These are phyloP conservation scores for Pyrenophora seminiperda DNA, from an alignment of 2,329 filamentous ascomycete species.

Conservation along the genomic window DNA sequence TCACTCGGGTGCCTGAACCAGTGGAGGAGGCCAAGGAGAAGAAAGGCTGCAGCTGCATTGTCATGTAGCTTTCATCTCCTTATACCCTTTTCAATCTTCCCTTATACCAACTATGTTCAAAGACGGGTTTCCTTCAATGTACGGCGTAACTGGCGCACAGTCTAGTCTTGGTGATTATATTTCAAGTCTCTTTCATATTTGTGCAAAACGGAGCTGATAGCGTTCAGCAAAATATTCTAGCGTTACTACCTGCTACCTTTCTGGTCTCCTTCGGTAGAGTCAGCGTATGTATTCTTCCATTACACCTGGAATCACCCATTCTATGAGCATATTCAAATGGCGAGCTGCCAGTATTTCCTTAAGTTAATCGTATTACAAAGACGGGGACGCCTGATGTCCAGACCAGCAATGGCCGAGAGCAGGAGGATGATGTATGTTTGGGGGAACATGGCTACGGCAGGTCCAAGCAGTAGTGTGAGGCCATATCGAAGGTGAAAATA, in stretches of 20 bases:
- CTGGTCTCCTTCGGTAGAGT: not conserved
- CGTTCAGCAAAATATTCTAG: constrained; percentile 42
- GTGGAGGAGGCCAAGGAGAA: constrained; percentile 63
- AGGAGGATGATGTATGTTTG: constrained; percentile 13
- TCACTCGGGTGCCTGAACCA: constrained; percentile 60
- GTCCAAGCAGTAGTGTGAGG: constrained; percentile 20
- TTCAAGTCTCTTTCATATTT: constrained; percentile 17
- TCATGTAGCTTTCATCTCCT: constrained; percentile 63
- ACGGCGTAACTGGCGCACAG: constrained; percentile 31
- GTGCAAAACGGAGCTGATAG: constrained; percentile 34
- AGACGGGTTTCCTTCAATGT: constrained; percentile 34
- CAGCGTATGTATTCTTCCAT: constrained; percentile 9
- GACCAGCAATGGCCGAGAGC: constrained; percentile 17
- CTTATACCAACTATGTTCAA: constrained; percentile 26
- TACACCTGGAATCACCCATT: constrained; percentile 4
- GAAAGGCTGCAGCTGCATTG: constrained; percentile 71
- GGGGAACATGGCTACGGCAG: constrained; percentile 24
- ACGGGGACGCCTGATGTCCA: constrained; percentile 11
- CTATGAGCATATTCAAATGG: constrained; percentile 14
- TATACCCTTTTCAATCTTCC: constrained; percentile 37
- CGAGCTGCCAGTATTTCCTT: constrained; percentile 14
- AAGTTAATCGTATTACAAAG: constrained; percentile 14
- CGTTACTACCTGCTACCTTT: constrained; percentile 19
- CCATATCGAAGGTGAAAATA: constrained; percentile 20
- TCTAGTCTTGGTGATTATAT: constrained; percentile 16